Evolutionary conservation across 495 filamentous ascomycete species (phyloP), one percentile per base, ranked within the genome.

Genomic region (Neurospora intermedia): DNA sequence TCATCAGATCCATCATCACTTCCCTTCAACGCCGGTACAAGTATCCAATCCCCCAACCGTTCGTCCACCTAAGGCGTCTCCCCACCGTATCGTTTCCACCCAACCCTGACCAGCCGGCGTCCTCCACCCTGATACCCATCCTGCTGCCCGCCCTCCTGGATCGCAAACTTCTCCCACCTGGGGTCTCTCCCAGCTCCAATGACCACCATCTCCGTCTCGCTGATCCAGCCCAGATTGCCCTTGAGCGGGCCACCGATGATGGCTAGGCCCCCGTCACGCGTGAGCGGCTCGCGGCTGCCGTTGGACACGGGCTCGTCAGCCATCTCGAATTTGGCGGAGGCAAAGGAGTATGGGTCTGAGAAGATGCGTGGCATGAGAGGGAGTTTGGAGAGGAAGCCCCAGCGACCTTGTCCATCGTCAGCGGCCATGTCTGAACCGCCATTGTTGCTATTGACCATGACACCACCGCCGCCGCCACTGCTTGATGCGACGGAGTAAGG

Each of bases 271-370:
- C 39, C 39, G 39, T 39, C 39, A 9, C 39, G 39, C 39, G 39
- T 39, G 39, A 39, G 13, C 23, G 54, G 31, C 6, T 66, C 54
- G 54, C 54, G 15, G 54, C 54, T 66, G 31, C 54, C 54, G 77
- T 86, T 76, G 79, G 84, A 84, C 54, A 84, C 76, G 3, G 84
- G 82, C 77, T 94, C 92, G 27, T 94, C 91, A 13, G 91, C 93
- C 11, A 92, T 90, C 75, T 94, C 91, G 76, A 97, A 96, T 70
- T 90, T 88, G 3, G 87, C 84, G 39, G 87, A 91, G 41, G 91
- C 85, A 76, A 92, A 91, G 2, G 92, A 94, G 78, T 96, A 95
- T n/a, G 89, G 84, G 74, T 97, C 94, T 0, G 91, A 93, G 76
- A 97, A 94, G 7, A 93, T 80, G 27, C 90, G 87, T 18, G 94